These are phyloP conservation scores for Coniella vitis DNA, from an alignment of 2,329 filamentous ascomycete species.

Conservation along the genomic window DNA sequence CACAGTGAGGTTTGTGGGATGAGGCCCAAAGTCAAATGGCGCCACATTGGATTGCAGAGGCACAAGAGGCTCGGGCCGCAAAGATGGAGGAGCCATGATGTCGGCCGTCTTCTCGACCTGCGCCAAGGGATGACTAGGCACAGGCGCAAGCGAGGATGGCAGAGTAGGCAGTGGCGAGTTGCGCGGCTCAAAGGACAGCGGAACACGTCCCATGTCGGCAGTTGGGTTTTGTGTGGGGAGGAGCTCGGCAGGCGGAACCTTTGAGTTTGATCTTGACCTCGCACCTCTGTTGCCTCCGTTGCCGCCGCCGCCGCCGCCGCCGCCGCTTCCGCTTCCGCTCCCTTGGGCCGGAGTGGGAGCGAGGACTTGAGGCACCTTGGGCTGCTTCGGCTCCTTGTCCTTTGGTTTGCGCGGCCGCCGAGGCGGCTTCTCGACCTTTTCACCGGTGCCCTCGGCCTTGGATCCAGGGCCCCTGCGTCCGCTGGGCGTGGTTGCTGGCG, in stretches of 20 bases:
- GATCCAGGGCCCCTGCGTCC: conserved; percentile 37
- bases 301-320: no score
- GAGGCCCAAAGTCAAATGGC: conserved; percentile 43
- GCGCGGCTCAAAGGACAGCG: conserved; percentile 13
- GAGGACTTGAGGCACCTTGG: conserved; percentile 37
- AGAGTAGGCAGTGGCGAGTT: conserved; percentile 30
- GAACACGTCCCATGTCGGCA: conserved; percentile 23
- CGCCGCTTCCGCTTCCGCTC: conserved; percentile 16
- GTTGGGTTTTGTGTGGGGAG: conserved; percentile 28
- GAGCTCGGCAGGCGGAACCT: conserved; percentile 37
- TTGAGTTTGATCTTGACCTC: conserved; percentile 49
- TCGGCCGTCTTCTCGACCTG: conserved; percentile 28
- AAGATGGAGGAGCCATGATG: conserved; percentile 49
- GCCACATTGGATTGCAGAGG: conserved; percentile 40
- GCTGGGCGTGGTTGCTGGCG: conserved; percentile 49
- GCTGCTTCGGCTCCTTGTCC: conserved; percentile 26
- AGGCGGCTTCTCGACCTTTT: conserved; percentile 36
- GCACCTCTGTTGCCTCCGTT: conserved; percentile 29
- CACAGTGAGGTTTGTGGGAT: conserved; percentile 21
- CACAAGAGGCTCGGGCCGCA: conserved; percentile 47
- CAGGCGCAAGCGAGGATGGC: conserved; percentile 34
- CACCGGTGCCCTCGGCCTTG: conserved; percentile 36
- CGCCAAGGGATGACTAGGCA: conserved; percentile 18
- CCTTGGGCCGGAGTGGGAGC: conserved; percentile 36
- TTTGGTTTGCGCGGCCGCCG: conserved; percentile 35